These are phyloP conservation scores for Hemileia vastatrix DNA, from an alignment of 1,284 basidiomycete species.

Conservation along the genomic window DNA sequence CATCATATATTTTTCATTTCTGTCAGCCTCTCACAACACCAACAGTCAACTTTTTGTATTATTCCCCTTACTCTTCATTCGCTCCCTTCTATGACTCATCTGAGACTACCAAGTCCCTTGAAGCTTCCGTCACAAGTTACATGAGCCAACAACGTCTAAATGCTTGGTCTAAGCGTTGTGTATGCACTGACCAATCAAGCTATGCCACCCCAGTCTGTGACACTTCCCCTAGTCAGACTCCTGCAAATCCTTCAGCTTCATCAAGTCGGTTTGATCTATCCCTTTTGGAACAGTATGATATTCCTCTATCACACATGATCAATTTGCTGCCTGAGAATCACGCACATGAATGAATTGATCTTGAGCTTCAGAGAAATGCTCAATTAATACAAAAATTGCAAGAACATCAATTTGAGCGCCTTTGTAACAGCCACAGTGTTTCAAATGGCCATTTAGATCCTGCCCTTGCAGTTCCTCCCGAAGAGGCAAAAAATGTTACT, in stretches of 20 bases:
- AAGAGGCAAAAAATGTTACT: no score
- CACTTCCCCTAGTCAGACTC: neutral
- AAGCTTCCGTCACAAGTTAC: constrained; percentile 1
- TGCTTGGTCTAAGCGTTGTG: constrained; percentile 1
- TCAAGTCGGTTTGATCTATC: no score
- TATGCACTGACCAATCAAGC: neutral
- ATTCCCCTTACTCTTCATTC: constrained; percentile 23
- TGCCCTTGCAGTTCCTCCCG: no score
- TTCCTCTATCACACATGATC: neutral
- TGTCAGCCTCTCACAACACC: no score
- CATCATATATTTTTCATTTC: neutral
- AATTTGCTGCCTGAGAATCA: neutral
- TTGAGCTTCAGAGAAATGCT: neutral
- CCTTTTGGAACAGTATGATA: no score
- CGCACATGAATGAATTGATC: neutral
- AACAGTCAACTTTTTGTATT: constrained; percentile 16
- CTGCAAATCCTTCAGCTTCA: neutral
- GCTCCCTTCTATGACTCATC: constrained; percentile 19
- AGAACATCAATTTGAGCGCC: constrained; percentile 19
- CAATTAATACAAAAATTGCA: constrained; percentile 19
- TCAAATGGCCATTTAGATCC: constrained; percentile 19
- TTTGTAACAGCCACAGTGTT: constrained; percentile 4
- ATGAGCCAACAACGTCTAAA: constrained; percentile 7
- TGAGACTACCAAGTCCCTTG: constrained; percentile 3
- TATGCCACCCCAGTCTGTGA: neutral